These are phyloP conservation scores for Pyrenopolyporus hunteri DNA, from an alignment of 495 filamentous ascomycete species.

Conservation along the genomic window DNA sequence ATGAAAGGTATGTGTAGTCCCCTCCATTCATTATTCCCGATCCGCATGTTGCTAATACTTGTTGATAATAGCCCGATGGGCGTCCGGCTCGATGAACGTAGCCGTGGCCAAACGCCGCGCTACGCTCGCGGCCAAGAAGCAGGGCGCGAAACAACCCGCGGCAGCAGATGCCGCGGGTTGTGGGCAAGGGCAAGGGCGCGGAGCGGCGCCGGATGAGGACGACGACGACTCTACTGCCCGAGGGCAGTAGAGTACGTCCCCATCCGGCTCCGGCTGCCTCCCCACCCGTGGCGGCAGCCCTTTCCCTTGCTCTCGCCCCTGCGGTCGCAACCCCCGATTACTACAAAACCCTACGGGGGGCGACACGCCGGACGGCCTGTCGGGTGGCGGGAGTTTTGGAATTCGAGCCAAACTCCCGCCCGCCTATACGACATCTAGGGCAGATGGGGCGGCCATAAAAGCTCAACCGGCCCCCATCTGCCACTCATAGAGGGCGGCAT, in stretches of 20 bases:
- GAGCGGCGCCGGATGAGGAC: not conserved
- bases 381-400: not conserved
- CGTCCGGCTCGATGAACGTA: constrained; percentile 54
- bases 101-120: constrained; percentile 57
- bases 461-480: not conserved
- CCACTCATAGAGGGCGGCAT: not conserved
- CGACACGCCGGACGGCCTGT: too few relatives aligned
- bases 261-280: not conserved
- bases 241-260: not conserved
- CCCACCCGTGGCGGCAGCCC: not conserved
- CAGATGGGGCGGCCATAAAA: not conserved
- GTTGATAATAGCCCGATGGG: constrained; percentile 51
- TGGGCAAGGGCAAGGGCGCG: constrained; percentile 5
- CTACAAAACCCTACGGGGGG: too few relatives aligned
- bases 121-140: constrained; percentile 57
- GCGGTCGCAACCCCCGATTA: too few relatives aligned
- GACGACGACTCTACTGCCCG: not conserved
- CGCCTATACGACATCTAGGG: not conserved
- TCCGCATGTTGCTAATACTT: not conserved
- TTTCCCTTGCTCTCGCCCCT: too few relatives aligned
- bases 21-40: not conserved
- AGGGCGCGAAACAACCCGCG: constrained; percentile 15
- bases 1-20: constrained; percentile 52
- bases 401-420: not conserved
- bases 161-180: not conserved